phyloP scores from a whole-genome alignment of 2,329 filamentous ascomycete species.

The Acrodontium crateriforme region DNA sequence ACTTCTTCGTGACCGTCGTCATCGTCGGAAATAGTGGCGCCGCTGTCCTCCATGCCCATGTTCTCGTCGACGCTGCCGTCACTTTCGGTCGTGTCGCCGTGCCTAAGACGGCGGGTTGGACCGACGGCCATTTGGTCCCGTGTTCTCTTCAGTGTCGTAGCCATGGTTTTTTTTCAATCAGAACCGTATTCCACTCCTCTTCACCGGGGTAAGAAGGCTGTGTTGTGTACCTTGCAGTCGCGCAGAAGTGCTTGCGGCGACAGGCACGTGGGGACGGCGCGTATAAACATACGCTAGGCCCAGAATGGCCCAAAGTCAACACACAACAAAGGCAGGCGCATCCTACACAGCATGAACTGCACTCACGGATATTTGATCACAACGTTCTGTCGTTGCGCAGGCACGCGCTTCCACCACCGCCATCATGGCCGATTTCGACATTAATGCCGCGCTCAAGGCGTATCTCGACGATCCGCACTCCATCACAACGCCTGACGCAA shows the following conservation, averaged over 20 bases:
- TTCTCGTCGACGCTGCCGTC: constrained; percentile 34
- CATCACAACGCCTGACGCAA: constrained; percentile 76
- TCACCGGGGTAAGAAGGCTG: too few species aligned
- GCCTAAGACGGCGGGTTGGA: constrained; percentile 7
- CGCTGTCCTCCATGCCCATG: constrained; percentile 36
- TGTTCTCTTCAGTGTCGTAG: constrained; percentile 6
- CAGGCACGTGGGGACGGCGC: not conserved
- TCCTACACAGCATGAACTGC: too few species aligned
- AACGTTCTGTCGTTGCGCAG: too few species aligned
- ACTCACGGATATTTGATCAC: too few species aligned
- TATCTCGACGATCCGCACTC: constrained; percentile 86
- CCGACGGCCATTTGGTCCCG: constrained; percentile 12
- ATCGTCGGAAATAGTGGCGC: constrained; percentile 40
- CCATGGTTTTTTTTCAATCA: constrained; percentile 11
- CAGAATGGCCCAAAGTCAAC: too few species aligned
- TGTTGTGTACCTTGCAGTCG: constrained; percentile 1
- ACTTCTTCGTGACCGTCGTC: constrained; percentile 51
- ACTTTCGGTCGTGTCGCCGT: constrained; percentile 19
- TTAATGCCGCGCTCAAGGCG: constrained; percentile 90
- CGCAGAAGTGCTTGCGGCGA: not conserved
- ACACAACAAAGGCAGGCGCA: too few species aligned
- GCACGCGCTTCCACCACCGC: constrained; percentile 8
- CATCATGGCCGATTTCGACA: constrained; percentile 73
- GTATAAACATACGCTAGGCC: not conserved
- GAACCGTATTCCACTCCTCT: constrained; percentile 5